These are phyloP conservation scores for Fusarium staphyleae DNA, from an alignment of 2,329 filamentous ascomycete species.

Conservation along the genomic window DNA sequence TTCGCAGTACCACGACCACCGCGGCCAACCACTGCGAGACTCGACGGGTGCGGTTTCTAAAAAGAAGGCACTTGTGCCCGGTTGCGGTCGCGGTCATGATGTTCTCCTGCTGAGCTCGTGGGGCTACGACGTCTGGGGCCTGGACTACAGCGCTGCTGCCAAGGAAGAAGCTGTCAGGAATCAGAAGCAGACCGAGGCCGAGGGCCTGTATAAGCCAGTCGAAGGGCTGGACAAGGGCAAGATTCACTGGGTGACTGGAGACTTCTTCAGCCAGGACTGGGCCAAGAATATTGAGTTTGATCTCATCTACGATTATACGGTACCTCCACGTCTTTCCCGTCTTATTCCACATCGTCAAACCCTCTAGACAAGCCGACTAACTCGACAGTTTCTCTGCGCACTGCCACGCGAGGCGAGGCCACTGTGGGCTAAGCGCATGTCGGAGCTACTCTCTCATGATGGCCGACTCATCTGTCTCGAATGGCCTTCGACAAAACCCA, in stretches of 20 bases:
- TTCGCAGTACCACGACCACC: constrained; percentile 44
- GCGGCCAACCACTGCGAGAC: constrained; percentile 41
- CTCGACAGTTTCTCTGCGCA: constrained; percentile 66
- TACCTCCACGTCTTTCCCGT: constrained; percentile 41
- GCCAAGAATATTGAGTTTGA: constrained; percentile 65
- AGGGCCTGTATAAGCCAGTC: constrained; percentile 52
- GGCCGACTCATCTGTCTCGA: constrained; percentile 72
- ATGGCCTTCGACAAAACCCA: constrained; percentile 76
- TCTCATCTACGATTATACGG: constrained; percentile 69
- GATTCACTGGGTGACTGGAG: constrained; percentile 64
- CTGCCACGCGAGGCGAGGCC: constrained; percentile 61
- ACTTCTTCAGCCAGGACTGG: constrained; percentile 73
- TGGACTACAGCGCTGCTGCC: constrained; percentile 68
- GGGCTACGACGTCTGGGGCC: constrained; percentile 78
- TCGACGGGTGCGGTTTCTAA: constrained; percentile 36
- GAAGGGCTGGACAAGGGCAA: constrained; percentile 54
- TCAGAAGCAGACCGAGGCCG: constrained; percentile 48
- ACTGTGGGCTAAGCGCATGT: constrained; percentile 61
- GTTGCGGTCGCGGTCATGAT: constrained; percentile 84
- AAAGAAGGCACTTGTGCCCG: constrained; percentile 72
- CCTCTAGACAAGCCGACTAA: constrained; percentile 21
- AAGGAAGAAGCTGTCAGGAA: constrained; percentile 56
- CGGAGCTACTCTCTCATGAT: constrained; percentile 55
- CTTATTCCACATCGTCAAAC: neutral
- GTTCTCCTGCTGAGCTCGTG: constrained; percentile 75